Evolutionary conservation across 768 basidiomycete genomes (phyloP).

Genomic region (Suillus paluster): DNA sequence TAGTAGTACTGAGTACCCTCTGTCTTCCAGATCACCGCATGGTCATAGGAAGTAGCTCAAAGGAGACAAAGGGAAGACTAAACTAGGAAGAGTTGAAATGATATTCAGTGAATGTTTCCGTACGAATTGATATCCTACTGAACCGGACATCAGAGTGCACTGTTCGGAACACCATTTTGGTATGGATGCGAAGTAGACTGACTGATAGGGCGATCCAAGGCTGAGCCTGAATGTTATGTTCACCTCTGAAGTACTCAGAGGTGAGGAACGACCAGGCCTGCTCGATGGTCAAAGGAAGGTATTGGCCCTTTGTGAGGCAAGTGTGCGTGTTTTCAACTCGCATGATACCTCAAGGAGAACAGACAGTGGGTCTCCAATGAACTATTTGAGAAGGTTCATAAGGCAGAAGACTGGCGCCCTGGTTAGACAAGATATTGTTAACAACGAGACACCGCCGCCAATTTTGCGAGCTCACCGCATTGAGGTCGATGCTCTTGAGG

Average conservation of each 20-base stretch:
- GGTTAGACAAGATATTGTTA: neutral
- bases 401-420: conserved; percentile 52
- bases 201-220: conserved; percentile 57
- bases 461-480: conserved; percentile 37
- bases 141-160: neutral
- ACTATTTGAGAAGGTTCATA: conserved; percentile 53
- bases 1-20: conserved; percentile 61
- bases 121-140: conserved; percentile 54
- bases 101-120: conserved; percentile 55
- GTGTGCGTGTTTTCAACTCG: neutral
- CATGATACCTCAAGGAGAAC: conserved; percentile 36
- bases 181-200: conserved; percentile 11
- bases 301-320: conserved; percentile 50
- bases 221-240: conserved; percentile 55
- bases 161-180: no score
- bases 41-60: neutral
- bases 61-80: conserved; percentile 11
- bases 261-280: conserved; percentile 62
- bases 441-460: neutral
- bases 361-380: conserved; percentile 62
- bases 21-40: conserved; percentile 38
- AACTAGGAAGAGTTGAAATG: conserved; percentile 54
- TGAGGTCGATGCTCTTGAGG: conserved; percentile 50
- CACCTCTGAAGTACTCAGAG: conserved; percentile 54
- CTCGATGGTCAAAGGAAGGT: conserved; percentile 53